A percentile compares a stretch with the other conserved stretches of the same genome.
These are phyloP conservation scores for Triticum monococcum DNA, from an alignment of 176 grass and related monocot genomes.

Conservation along the genomic window DNA sequence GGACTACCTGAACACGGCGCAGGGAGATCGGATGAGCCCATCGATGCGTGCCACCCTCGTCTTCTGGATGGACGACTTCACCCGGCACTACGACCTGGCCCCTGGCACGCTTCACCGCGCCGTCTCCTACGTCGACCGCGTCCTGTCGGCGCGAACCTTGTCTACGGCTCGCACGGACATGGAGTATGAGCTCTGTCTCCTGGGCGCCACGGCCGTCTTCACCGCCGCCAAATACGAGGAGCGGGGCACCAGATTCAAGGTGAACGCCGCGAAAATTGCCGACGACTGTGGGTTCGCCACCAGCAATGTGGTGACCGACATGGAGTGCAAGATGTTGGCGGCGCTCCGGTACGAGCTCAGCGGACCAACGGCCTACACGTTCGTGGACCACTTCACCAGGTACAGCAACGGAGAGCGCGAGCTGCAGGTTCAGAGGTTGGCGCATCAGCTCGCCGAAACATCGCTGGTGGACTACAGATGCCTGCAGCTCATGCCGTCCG, in stretches of 20 bases:
- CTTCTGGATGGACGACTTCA: not conserved
- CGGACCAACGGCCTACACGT: slow-evolving; percentile 29
- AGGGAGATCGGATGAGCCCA: not conserved
- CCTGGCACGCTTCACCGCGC: slow-evolving; percentile 27
- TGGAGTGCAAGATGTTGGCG: slow-evolving; percentile 12
- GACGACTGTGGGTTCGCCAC: not conserved
- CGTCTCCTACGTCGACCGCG: slow-evolving; percentile 36
- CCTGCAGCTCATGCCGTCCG: slow-evolving; percentile 12
- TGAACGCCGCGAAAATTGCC: not conserved
- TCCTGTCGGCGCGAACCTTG: slow-evolving; percentile 14
- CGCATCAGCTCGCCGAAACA: not conserved
- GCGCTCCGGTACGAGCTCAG: slow-evolving; percentile 28
- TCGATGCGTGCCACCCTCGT: not conserved
- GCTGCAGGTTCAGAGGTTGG: not conserved
- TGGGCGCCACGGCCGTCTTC: slow-evolving; percentile 28
- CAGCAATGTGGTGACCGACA: not conserved
- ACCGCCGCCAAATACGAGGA: slow-evolving; percentile 43
- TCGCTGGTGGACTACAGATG: slow-evolving; percentile 10
- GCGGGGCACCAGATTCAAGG: not conserved
- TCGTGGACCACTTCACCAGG: slow-evolving; percentile 36
- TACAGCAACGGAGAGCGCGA: not conserved
- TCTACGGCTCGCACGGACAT: not conserved
- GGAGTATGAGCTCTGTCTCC: slow-evolving; percentile 1
- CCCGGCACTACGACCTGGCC: not conserved
- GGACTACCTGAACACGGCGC: slow-evolving; percentile 17